A percentile compares a stretch with the other conserved stretches of the same genome.
phyloP scores from a whole-genome alignment of 352 stramenopile species.

The Phytopythium litorale region DNA sequence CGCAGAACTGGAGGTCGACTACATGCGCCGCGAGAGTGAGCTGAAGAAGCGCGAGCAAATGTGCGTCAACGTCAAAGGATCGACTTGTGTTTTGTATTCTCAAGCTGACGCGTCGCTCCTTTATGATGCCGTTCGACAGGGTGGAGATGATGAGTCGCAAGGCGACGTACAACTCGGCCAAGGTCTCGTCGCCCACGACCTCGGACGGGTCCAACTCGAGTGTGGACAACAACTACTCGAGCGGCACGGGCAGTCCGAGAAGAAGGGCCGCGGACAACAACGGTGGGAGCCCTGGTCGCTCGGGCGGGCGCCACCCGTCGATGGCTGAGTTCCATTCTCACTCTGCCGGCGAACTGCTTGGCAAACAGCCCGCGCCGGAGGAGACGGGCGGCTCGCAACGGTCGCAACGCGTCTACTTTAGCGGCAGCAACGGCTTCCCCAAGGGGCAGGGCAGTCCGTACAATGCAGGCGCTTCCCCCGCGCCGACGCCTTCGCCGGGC shows the following conservation, averaged over 20 bases:
- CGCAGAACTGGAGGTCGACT: constrained; percentile 75
- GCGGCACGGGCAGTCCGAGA: constrained; percentile 27
- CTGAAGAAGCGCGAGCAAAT: constrained; percentile 87
- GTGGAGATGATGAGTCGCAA: constrained; percentile 80
- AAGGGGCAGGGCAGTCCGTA: constrained; percentile 42
- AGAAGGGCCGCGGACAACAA: constrained; percentile 37
- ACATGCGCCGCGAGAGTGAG: constrained; percentile 70
- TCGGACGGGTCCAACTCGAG: constrained; percentile 79
- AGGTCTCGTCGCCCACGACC: constrained; percentile 64
- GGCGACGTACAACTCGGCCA: constrained; percentile 54
- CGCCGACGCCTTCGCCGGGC: constrained; percentile 21
- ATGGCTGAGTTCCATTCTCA: constrained; percentile 40
- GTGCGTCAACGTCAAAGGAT: constrained; percentile 2
- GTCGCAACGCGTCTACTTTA: constrained; percentile 25
- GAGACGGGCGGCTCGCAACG: constrained; percentile 19
- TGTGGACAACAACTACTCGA: constrained; percentile 63
- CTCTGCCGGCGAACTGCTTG: constrained; percentile 32
- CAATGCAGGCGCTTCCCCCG: constrained; percentile 25
- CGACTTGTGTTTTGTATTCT: background rate
- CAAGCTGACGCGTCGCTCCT: background rate
- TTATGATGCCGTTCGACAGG: constrained; percentile 13
- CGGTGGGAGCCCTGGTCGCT: constrained; percentile 37
- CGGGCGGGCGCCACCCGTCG: constrained; percentile 15
- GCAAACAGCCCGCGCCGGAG: constrained; percentile 24
- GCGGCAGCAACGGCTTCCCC: constrained; percentile 19